phyloP scores from a whole-genome alignment of 225 moss, liverwort and hornwort species.

The Rhytidiadelphus loreus region DNA sequence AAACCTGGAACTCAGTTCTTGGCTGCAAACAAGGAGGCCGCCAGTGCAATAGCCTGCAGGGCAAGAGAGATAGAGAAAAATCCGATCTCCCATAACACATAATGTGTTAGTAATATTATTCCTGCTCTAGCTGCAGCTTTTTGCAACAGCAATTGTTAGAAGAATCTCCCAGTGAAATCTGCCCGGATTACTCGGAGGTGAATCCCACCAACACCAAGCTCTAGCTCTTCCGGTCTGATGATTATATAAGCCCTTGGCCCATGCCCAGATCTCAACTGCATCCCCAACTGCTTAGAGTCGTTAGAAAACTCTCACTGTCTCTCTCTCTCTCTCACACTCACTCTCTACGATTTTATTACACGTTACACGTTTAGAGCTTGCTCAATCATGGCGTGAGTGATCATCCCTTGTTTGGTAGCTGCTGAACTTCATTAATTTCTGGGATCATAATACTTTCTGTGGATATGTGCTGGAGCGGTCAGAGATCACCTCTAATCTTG shows the following conservation, averaged over 20 bases:
- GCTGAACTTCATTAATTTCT: background rate
- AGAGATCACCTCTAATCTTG: background rate
- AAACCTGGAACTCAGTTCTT: background rate
- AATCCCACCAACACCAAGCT: constrained; percentile 15
- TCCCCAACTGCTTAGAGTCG: background rate
- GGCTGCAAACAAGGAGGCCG: background rate
- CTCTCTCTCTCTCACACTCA: background rate
- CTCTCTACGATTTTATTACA: background rate
- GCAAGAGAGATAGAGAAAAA: background rate
- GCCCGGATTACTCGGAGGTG: constrained; percentile 21
- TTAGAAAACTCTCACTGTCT: background rate
- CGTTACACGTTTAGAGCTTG: background rate
- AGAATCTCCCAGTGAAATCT: constrained; percentile 5
- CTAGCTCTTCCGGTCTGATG: background rate
- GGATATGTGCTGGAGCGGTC: background rate
- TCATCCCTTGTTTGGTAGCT: background rate
- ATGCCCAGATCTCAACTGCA: constrained; percentile 7
- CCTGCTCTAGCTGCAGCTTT: background rate
- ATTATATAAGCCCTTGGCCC: constrained; percentile 9
- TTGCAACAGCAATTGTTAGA: background rate
- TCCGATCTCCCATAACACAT: background rate
- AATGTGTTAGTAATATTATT: background rate
- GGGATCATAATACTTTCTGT: background rate
- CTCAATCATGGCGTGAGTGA: background rate
- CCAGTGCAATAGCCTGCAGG: background rate